Conservation (phyloP, 2,329 filamentous ascomycete genomes). For the Arthrinium puccinioides region DNA sequence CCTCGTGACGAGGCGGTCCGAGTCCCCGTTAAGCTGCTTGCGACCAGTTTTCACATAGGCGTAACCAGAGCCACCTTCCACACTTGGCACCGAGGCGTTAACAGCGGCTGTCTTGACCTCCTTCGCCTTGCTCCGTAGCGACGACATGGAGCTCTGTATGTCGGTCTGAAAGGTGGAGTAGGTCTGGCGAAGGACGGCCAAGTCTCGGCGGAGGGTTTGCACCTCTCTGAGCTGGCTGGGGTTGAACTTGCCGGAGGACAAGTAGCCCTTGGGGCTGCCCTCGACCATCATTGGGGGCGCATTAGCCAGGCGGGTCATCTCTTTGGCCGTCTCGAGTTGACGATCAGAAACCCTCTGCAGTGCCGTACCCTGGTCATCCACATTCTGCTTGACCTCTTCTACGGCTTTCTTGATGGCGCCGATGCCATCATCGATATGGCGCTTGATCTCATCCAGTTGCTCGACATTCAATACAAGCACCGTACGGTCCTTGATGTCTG, state of each 20-base stretch:
- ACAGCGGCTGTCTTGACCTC: conserved; percentile 71
- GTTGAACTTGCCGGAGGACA: conserved; percentile 35
- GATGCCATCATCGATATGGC: conserved; percentile 89
- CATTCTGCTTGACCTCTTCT: conserved; percentile 75
- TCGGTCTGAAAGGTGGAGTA: conserved; percentile 89
- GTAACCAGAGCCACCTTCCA: conserved; percentile 73
- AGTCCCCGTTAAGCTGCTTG: conserved; percentile 79
- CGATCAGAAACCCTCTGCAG: conserved; percentile 84
- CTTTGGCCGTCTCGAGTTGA: conserved; percentile 82
- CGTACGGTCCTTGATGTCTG: conserved; percentile 87
- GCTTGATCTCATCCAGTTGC: conserved; percentile 89
- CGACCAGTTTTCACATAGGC: conserved; percentile 81
- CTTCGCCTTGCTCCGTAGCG: conserved; percentile 72
- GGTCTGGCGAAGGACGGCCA: conserved; percentile 86
- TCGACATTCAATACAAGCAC: conserved; percentile 95
- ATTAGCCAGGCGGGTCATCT: conserved; percentile 60
- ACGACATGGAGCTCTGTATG: conserved; percentile 79
- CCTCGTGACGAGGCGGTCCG: conserved; percentile 80
- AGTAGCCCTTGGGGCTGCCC: conserved; percentile 34
- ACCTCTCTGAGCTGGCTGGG: conserved; percentile 67
- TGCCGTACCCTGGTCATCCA: conserved; percentile 75
- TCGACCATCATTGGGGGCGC: conserved; percentile 39
- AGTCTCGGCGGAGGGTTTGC: conserved; percentile 74
- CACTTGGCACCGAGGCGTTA: conserved; percentile 62
- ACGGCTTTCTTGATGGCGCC: conserved; percentile 73